A percentile compares a stretch with the other conserved stretches of the same genome.
phyloP scores from a whole-genome alignment of 192 early-diverging fungal genomes.

The Coemansia sp. region DNA sequence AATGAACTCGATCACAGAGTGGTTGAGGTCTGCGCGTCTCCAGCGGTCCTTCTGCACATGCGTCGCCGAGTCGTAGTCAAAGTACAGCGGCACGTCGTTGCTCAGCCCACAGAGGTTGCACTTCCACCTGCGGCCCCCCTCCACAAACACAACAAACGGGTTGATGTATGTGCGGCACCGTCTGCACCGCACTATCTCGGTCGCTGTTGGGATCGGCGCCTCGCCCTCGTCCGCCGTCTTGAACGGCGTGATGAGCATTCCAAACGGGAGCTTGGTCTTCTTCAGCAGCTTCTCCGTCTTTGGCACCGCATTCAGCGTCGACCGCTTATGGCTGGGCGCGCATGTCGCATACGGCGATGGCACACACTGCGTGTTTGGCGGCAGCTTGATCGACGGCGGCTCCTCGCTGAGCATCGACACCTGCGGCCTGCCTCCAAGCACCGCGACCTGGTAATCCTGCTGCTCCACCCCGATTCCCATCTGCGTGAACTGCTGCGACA shows the following conservation, averaged over 20 bases:
- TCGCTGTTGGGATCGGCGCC: conserved; percentile 80
- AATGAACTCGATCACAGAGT: conserved; percentile 89
- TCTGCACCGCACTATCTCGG: conserved; percentile 94
- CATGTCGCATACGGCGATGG: conserved; percentile 61
- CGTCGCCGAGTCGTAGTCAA: conserved; percentile 77
- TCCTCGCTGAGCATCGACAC: conserved; percentile 40
- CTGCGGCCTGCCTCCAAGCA: conserved; percentile 45
- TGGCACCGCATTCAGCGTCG: conserved; percentile 88
- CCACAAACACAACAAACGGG: conserved; percentile 92
- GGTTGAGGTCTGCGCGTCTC: conserved; percentile 85
- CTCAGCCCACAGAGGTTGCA: conserved; percentile 92
- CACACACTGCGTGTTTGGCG: conserved; percentile 41
- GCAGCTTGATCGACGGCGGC: conserved; percentile 43
- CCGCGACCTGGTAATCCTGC: conserved; percentile 32
- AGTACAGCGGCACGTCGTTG: conserved; percentile 82
- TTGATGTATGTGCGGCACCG: conserved; percentile 96
- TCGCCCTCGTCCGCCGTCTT: conserved; percentile 41
- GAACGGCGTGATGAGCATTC: conserved; percentile 86
- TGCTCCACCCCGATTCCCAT: conserved; percentile 37
- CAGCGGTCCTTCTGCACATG: conserved; percentile 81
- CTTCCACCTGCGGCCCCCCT: conserved; percentile 94
- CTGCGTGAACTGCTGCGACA: conserved; percentile 46
- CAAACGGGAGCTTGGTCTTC: conserved; percentile 90
- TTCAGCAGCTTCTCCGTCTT: conserved; percentile 75
- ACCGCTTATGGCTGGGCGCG: conserved; percentile 80